Evolutionary conservation across 768 basidiomycete genomes (phyloP).

Genomic region (Trametes cinnabarina): DNA sequence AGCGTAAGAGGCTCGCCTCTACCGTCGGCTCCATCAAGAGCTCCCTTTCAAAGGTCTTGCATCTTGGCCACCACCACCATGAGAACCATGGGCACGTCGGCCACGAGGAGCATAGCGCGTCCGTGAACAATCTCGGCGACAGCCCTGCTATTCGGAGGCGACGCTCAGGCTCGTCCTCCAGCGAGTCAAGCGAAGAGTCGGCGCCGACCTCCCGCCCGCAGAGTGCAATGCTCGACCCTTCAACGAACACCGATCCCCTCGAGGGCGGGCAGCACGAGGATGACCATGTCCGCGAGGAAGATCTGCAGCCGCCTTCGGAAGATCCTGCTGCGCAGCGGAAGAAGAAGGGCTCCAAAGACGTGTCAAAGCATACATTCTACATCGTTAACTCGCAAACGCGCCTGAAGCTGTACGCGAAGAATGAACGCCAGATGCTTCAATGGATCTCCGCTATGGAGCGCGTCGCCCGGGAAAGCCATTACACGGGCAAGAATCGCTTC

Average conservation of each 20-base stretch:
- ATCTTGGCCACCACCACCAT: slow-evolving; percentile 22
- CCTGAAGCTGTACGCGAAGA: slow-evolving; percentile 83
- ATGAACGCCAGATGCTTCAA: slow-evolving; percentile 96
- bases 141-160: slow-evolving; percentile 1
- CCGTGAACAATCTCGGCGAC: slow-evolving; percentile 2
- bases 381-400: slow-evolving; percentile 88
- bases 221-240: slow-evolving; percentile 75
- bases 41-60: slow-evolving; percentile 46
- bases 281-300: slow-evolving; percentile 20
- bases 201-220: slow-evolving; percentile 33
- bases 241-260: slow-evolving; percentile 68
- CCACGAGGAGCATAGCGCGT: background rate
- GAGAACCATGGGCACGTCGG: background rate
- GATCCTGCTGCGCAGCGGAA: slow-evolving; percentile 40
- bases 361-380: slow-evolving; percentile 93
- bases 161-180: slow-evolving; percentile 20
- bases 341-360: slow-evolving; percentile 52
- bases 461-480: slow-evolving; percentile 73
- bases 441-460: slow-evolving; percentile 92
- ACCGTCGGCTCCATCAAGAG: slow-evolving; percentile 49
- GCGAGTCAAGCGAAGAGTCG: slow-evolving; percentile 35
- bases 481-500: slow-evolving; percentile 80
- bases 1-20: slow-evolving; percentile 33
- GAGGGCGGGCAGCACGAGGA: slow-evolving; percentile 23
- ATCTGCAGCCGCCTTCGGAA: slow-evolving; percentile 31